Evolutionary conservation across 768 basidiomycete species (phyloP).

Genomic region (Agaricus subrufescens): DNA sequence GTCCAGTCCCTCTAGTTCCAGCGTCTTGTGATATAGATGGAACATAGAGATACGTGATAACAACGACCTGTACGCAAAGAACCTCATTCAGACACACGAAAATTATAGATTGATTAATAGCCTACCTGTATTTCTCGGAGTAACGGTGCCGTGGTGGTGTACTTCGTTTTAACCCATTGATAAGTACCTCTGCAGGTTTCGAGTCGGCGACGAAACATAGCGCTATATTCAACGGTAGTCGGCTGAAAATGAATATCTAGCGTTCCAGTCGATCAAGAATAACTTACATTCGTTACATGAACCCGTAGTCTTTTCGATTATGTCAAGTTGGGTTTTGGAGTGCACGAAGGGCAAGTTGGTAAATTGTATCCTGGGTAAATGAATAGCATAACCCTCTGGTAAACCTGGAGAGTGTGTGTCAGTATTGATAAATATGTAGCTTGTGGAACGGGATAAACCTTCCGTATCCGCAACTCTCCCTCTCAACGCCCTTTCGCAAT

Average conservation of each 20-base stretch:
- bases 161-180: constrained; percentile 78
- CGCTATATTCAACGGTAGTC: constrained; percentile 33
- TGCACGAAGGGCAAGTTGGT: constrained; percentile 57
- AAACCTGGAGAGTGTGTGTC: constrained; percentile 31
- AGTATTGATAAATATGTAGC: background rate
- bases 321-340: constrained; percentile 35
- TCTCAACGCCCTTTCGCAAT: constrained; percentile 34
- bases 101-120: background rate
- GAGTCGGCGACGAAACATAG: constrained; percentile 66
- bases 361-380: constrained; percentile 50
- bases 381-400: constrained; percentile 42
- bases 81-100: background rate
- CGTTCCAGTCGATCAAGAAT: background rate
- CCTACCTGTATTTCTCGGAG: constrained; percentile 57
- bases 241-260: background rate
- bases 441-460: constrained; percentile 25
- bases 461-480: constrained; percentile 38
- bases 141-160: constrained; percentile 67
- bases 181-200: constrained; percentile 54
- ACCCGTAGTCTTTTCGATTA: constrained; percentile 18
- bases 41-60: constrained; percentile 41
- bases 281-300: constrained; percentile 70
- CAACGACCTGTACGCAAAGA: constrained; percentile 15
- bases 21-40: constrained; percentile 31
- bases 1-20: background rate